Base-by-base conservation (phyloP, 495 filamentous ascomycete genomes). In the Penicillium steckii region DNA sequence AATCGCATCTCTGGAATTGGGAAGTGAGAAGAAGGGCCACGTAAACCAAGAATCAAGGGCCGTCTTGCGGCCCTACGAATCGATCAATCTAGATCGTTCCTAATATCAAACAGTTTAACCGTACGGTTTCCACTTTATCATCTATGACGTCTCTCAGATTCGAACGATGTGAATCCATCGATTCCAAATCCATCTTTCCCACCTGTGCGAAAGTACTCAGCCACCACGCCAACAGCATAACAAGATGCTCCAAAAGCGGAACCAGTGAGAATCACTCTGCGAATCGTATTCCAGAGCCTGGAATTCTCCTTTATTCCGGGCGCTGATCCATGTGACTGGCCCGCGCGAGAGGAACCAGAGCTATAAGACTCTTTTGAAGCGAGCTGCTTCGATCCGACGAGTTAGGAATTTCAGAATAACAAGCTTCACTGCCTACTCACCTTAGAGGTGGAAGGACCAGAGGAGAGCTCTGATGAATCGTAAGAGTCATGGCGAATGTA, bases 181-280 rank as follows among this genome's bases (percentile, higher is more conserved):
- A 78, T 72, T 0, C 80, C 81, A 48, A 53, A 66, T 2, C 82
- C 83, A 48, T 83, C 80, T 1, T 60, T 42, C 0, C 82, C 83
- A 1, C 84, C 83, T 3, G 79, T 84, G 43, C 71, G 74, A 62
- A 90, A 84, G 49, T 80, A 85, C 60, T 92, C 86, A 4, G 71
- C 69, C 12, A 85, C 77, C n/a, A 86, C 86, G 3, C 86, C 87
- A 33, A 89, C 60, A 3, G 81, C 81, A 69, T 90, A 92, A 22
- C 80, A 83, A 18, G 80, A 74, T 15, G 76, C 85, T 4, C 79
- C 88, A 0, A 84, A 78, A 62, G 79, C 82, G 0, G 66, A 72
- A 3, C 83, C 83, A 8, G 80, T 78, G n/a, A 85, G 53, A 0
- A 84, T 40, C 47, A 86, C 67, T 21, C 78, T 69, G 65, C 75